Evolutionary conservation across 805 yeast genomes (phyloP).

Genomic region (Pichia insulana): DNA sequence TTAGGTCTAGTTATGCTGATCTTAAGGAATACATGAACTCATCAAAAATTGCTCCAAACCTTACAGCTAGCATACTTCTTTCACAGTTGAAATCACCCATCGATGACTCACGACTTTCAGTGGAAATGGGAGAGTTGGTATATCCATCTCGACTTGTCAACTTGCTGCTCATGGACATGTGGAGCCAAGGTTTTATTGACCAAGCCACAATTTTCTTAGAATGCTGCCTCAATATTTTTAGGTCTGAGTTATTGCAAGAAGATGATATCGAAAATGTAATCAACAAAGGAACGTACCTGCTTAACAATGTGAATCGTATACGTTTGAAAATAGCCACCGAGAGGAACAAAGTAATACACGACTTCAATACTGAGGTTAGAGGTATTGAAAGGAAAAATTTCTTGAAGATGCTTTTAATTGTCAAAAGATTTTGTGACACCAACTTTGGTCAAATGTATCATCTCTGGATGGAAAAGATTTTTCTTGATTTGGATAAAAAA

Average conservation of each 20-base stretch:
- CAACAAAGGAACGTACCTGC: slow-evolving; percentile 10
- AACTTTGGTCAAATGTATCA: slow-evolving; percentile 12
- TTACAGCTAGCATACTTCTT: slow-evolving; percentile 65
- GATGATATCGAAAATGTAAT: slow-evolving; percentile 6
- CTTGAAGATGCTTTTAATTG: slow-evolving; percentile 10
- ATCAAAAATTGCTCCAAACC: slow-evolving; percentile 60
- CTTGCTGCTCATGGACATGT: slow-evolving; percentile 86
- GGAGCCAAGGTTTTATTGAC: slow-evolving; percentile 88
- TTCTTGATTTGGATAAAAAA: slow-evolving; percentile 7
- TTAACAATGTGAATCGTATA: slow-evolving; percentile 10
- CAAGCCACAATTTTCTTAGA: slow-evolving; percentile 89
- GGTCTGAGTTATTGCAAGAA: slow-evolving; percentile 33
- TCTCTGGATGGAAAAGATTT: slow-evolving; percentile 9
- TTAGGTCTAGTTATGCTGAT: slow-evolving; percentile 32
- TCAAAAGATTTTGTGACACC: slow-evolving; percentile 13
- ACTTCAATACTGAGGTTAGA: slow-evolving; percentile 5
- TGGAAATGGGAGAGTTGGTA: slow-evolving; percentile 71
- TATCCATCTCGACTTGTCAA: slow-evolving; percentile 93
- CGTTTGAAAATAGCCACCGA: neutral
- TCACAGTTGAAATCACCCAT: slow-evolving; percentile 78
- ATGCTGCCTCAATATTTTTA: slow-evolving; percentile 76
- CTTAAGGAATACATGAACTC: slow-evolving; percentile 60
- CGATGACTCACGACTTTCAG: slow-evolving; percentile 69
- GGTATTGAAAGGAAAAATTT: slow-evolving; percentile 9
- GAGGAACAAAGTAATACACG: slow-evolving; percentile 6